Evolutionary conservation across 2,329 filamentous ascomycete species (phyloP), one percentile per base, ranked within the genome.

Genomic region (Penicillium griseofulvum): DNA sequence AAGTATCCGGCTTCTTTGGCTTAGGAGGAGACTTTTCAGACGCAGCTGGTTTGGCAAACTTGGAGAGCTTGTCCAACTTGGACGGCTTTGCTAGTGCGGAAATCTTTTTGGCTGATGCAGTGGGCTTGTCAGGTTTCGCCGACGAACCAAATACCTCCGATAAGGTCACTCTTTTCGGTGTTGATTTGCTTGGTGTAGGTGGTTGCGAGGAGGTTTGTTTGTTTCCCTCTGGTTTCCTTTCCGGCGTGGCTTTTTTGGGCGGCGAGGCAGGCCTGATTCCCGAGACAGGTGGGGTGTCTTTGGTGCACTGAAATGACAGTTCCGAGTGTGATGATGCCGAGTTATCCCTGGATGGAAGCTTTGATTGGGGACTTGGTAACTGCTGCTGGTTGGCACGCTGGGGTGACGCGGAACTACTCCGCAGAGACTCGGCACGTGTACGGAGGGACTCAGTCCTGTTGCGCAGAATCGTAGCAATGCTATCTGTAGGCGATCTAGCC

Each of bases 401-500:
- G 26, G 51, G 45, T 29, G 61, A 59, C 6, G 60, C 60, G 4
- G 57, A 55, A 16, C 48, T 53, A 44, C 54, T 63, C 24, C 63
- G 61, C n/a, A 65, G 48, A 14, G 54, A 57, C n/a, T 65, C 63
- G 9, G 62, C 63, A 12, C 63, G 58, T 36, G 58, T 58, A 28
- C 63, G 63, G 9, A 65, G 43, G 37, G 62, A 65, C 42, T 65
- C 63, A 2, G 63, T 65, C 5, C 62, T 58, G 48, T 59, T 62
- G 16, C 58, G 59, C 24, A 61, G 43, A n/a, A 60, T 66, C 12
- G 58, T 52, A 28, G 60, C 59, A 24, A 64, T 55, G 36, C 59
- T 64, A 56, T 68, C 69, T 24, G 65, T 67, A 9, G 65, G 64
- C 33, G 68, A 65, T 46, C 61, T 69, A 6, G 59, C 62, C 24